A percentile compares a stretch with the other conserved stretches of the same genome.
These are phyloP conservation scores for Kwoniella botswanensis DNA, from an alignment of 768 basidiomycete genomes.

Conservation along the genomic window DNA sequence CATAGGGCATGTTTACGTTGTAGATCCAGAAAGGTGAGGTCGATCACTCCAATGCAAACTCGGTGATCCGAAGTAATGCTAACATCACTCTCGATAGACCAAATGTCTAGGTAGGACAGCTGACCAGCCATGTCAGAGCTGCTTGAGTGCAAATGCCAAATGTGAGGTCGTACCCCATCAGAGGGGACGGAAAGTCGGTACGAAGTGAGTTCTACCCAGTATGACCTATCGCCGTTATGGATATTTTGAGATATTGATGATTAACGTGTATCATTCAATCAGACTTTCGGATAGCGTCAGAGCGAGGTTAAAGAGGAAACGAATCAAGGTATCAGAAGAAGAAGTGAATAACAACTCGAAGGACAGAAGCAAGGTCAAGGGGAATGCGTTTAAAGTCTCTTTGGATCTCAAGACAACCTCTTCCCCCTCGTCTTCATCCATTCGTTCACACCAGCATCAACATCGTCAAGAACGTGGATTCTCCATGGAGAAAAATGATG, in stretches of 20 bases:
- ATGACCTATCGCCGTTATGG: neutral
- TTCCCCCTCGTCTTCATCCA: neutral
- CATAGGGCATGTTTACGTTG: slow-evolving; percentile 14
- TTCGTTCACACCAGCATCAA: too few species aligned
- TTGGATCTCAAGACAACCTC: too few species aligned
- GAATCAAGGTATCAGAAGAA: neutral
- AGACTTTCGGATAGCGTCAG: slow-evolving; percentile 15
- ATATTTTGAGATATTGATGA: neutral
- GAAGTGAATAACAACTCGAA: neutral
- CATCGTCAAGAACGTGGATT: too few species aligned
- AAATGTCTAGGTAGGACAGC: slow-evolving; percentile 18
- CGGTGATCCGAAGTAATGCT: neutral
- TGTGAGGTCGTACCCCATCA: slow-evolving; percentile 19
- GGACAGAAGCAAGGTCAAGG: neutral
- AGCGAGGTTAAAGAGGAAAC: slow-evolving; percentile 5
- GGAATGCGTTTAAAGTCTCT: too few species aligned
- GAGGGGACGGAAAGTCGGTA: slow-evolving; percentile 19
- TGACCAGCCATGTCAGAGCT: slow-evolving; percentile 5
- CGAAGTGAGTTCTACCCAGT: neutral
- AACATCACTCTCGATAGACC: slow-evolving; percentile 3
- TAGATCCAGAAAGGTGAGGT: slow-evolving; percentile 18
- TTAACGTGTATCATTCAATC: neutral
- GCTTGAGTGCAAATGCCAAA: neutral
- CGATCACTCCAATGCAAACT: neutral
- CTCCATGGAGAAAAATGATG: neutral